phyloP scores from a whole-genome alignment of 78 protist species.

The Paulinella micropora region DNA sequence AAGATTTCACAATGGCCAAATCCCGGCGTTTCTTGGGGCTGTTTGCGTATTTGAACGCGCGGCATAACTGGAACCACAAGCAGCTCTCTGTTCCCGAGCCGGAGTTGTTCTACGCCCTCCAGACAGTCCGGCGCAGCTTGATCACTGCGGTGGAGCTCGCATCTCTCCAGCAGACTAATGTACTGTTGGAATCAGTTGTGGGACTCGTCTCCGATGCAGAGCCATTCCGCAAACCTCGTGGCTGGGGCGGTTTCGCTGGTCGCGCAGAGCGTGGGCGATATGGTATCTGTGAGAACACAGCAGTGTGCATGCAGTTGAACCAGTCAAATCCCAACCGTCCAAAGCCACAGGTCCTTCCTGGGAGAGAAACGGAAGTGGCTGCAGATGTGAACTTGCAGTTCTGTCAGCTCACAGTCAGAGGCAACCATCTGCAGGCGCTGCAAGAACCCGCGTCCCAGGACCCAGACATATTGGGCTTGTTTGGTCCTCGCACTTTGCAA shows the following conservation, averaged over 20 bases:
- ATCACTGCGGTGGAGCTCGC: background rate
- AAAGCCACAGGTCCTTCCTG: too few relatives aligned
- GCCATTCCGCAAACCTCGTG: too few relatives aligned
- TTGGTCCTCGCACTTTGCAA: constrained; percentile 9
- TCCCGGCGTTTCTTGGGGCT: too few relatives aligned
- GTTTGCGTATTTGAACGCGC: constrained; percentile 4
- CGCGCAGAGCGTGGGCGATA: too few relatives aligned
- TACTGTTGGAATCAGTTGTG: too few relatives aligned
- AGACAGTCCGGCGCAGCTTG: constrained; percentile 18
- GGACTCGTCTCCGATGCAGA: too few relatives aligned
- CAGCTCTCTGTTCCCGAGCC: constrained; percentile 24
- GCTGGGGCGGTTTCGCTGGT: too few relatives aligned
- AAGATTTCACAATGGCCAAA: too few relatives aligned
- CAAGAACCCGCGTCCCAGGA: background rate
- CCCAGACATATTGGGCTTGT: background rate
- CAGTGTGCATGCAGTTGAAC: too few relatives aligned
- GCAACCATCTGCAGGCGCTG: constrained; percentile 12
- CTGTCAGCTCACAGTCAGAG: background rate
- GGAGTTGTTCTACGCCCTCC: constrained; percentile 24
- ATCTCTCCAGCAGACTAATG: too few relatives aligned
- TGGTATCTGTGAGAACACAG: too few relatives aligned
- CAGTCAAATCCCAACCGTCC: too few relatives aligned
- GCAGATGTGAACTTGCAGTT: constrained; percentile 1
- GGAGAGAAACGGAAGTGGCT: background rate
- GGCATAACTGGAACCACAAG: constrained; percentile 29